Conservation (phyloP, 2,329 filamentous ascomycete species). For the Ophiostoma tasmaniense region DNA sequence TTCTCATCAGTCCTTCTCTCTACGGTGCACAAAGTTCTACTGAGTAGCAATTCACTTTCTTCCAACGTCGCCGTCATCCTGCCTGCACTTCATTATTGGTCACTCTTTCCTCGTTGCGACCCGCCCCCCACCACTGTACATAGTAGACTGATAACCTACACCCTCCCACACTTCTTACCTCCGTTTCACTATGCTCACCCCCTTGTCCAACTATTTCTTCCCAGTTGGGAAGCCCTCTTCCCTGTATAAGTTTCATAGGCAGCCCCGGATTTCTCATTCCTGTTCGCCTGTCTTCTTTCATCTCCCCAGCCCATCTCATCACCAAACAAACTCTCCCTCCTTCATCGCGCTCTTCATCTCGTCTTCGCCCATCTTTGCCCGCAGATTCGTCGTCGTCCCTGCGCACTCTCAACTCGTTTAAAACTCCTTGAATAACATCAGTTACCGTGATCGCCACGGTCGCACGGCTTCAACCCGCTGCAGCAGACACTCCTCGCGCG, state of each 20-base stretch:
- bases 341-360: neutral
- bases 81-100: neutral
- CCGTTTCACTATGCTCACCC: conserved; percentile 12
- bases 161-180: neutral
- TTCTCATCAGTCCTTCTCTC: too few species aligned
- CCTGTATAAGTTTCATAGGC: conserved; percentile 7
- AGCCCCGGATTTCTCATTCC: conserved; percentile 4
- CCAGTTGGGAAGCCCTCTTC: conserved; percentile 7
- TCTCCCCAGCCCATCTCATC: neutral
- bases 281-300: neutral
- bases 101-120: conserved; percentile 7
- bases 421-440: neutral
- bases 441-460: neutral
- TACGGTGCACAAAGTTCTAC: too few species aligned
- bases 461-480: neutral
- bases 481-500: neutral
- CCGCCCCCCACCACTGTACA: neutral
- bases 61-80: neutral
- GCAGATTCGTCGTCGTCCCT: neutral
- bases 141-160: neutral
- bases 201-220: conserved; percentile 10
- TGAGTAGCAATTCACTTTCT: neutral
- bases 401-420: neutral
- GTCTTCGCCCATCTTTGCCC: neutral
- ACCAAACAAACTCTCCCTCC: neutral